These are phyloP conservation scores for Pleurotus giganteus DNA, from an alignment of 768 basidiomycete species.

Conservation along the genomic window DNA sequence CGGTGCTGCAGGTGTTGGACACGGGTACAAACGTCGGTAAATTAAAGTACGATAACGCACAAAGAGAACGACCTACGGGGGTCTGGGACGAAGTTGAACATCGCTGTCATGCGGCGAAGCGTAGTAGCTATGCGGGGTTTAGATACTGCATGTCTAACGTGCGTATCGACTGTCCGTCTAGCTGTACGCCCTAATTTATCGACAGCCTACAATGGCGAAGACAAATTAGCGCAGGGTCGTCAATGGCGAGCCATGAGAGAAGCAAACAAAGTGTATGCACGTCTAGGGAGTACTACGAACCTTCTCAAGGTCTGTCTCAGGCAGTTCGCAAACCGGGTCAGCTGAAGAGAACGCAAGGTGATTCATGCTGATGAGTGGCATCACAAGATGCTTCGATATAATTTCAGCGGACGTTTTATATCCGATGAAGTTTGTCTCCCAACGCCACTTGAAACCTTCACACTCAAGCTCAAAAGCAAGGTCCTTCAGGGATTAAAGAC, in stretches of 20 bases:
- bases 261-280: conserved; percentile 7
- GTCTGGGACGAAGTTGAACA: conserved; percentile 64
- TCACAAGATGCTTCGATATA: conserved; percentile 74
- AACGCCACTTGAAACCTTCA: conserved; percentile 70
- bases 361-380: conserved; percentile 70
- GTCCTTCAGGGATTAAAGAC: conserved; percentile 46
- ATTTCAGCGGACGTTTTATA: conserved; percentile 66
- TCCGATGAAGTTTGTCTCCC: conserved; percentile 70
- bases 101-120: conserved; percentile 67
- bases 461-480: conserved; percentile 60
- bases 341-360: conserved; percentile 66
- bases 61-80: conserved; percentile 50
- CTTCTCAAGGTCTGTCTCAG: conserved; percentile 64
- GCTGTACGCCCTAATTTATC: conserved; percentile 72
- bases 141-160: conserved; percentile 68
- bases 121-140: conserved; percentile 67
- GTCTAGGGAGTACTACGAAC: conserved; percentile 32
- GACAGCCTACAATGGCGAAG: conserved; percentile 42
- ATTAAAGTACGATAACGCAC: not conserved
- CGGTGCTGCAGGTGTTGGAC: conserved; percentile 39
- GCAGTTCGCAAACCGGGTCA: conserved; percentile 53
- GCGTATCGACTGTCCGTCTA: conserved; percentile 65
- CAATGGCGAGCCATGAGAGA: not conserved
- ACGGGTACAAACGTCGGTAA: not conserved
- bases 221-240: not conserved